Conservation (phyloP, 345 rosid genomes). For the Ceriops decandra region DNA sequence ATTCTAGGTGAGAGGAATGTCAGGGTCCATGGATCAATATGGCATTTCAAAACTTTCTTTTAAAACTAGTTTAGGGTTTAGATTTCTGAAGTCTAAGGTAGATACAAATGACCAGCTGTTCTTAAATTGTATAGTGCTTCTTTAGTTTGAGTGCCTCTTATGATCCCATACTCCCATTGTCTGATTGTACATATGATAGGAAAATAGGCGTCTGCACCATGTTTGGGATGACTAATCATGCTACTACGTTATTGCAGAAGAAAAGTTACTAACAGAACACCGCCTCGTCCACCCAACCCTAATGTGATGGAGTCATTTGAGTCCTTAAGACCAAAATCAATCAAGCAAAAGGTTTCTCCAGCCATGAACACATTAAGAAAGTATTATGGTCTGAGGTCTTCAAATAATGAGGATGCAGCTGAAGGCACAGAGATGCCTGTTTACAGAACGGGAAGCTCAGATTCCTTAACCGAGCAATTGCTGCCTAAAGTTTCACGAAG, state of each 20-base stretch:
- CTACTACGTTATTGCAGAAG: not conserved
- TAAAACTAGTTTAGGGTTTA: too few species aligned
- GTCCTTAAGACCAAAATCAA: constrained; percentile 46
- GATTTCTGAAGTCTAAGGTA: too few species aligned
- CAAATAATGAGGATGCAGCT: constrained; percentile 23
- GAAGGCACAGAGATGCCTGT: constrained; percentile 57
- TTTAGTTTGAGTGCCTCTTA: too few species aligned
- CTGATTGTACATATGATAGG: too few species aligned
- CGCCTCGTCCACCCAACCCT: constrained; percentile 5
- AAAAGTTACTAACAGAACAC: constrained; percentile 15
- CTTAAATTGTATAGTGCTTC: too few species aligned
- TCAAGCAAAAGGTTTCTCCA: constrained; percentile 49
- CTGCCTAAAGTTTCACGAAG: constrained; percentile 27
- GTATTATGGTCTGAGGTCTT: constrained; percentile 58
- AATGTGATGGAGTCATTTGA: constrained; percentile 33
- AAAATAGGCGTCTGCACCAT: too few species aligned
- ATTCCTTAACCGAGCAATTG: constrained; percentile 16
- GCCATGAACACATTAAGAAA: constrained; percentile 83
- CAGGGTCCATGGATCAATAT: too few species aligned
- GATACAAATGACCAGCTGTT: too few species aligned
- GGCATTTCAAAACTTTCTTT: too few species aligned
- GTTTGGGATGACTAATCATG: not conserved
- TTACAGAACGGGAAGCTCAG: constrained; percentile 33
- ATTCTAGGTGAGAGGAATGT: too few species aligned
- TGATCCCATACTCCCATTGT: too few species aligned